Percentiles rank a stretch among this genome's conserved stretches.
Evolutionary conservation across 805 yeast species (phyloP).

Genomic region (Yamadazyma nakazawae): DNA sequence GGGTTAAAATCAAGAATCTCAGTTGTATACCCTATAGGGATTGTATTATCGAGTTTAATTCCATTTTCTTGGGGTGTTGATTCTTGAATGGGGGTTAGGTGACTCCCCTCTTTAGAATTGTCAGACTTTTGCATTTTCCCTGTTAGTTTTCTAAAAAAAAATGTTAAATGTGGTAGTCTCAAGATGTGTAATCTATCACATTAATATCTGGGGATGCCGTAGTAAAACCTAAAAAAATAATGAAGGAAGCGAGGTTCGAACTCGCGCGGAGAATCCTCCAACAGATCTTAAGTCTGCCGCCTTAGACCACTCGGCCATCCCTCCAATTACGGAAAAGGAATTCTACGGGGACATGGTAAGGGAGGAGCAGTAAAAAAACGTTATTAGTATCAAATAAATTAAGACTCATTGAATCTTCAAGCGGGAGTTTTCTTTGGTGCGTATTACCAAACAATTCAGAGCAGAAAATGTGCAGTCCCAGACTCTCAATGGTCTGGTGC

Average conservation of each 20-base stretch:
- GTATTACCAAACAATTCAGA: no score
- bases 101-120: no score
- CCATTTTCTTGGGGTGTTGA: not conserved
- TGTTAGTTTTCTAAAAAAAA: not conserved
- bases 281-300: slow-evolving; percentile 47
- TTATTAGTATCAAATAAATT: no score
- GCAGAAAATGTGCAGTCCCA: no score
- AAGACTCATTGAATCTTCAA: no score
- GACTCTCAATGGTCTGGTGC: no score
- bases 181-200: not conserved
- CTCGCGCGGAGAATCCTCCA: slow-evolving; percentile 47
- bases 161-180: not conserved
- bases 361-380: not conserved
- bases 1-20: slow-evolving; percentile 11
- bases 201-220: not conserved
- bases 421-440: no score
- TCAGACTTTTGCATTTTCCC: no score
- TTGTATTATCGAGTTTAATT: not conserved
- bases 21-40: not conserved
- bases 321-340: slow-evolving; percentile 21
- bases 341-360: not conserved
- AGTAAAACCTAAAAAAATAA: slow-evolving; percentile 21
- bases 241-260: slow-evolving; percentile 48
- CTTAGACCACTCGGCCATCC: slow-evolving; percentile 50
- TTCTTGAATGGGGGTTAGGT: no score